phyloP scores from a whole-genome alignment of 495 filamentous ascomycete genomes.

The Hapsidospora chrysogenum region DNA sequence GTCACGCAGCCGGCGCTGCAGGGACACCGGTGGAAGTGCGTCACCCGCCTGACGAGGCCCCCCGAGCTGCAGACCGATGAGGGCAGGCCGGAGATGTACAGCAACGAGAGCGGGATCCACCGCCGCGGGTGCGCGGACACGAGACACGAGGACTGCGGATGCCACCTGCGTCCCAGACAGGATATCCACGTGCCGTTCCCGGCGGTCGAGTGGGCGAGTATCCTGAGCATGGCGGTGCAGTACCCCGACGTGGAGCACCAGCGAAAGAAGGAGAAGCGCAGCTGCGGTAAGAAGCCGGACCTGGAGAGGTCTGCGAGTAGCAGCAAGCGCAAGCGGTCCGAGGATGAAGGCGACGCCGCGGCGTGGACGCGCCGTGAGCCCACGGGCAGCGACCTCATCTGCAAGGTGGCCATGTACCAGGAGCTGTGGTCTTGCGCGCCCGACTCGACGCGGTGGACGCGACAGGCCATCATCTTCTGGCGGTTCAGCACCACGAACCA shows the following conservation, averaged over 20 bases:
- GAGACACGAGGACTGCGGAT: constrained; percentile 3
- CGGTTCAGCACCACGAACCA: constrained; percentile 17
- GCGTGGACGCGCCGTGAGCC: constrained; percentile 7
- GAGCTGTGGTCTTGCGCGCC: constrained; percentile 29
- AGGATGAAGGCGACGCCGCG: constrained; percentile 2
- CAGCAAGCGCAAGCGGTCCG: neutral
- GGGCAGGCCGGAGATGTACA: constrained; percentile 13
- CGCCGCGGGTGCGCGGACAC: constrained; percentile 11
- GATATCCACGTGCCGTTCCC: constrained; percentile 5
- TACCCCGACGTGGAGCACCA: constrained; percentile 4
- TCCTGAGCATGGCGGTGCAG: constrained; percentile 4
- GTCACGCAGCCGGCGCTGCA: constrained; percentile 25
- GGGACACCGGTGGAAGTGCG: constrained; percentile 29
- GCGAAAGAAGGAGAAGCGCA: constrained; percentile 13
- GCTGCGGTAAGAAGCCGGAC: constrained; percentile 1
- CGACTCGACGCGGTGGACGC: constrained; percentile 15
- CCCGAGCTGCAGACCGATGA: constrained; percentile 25
- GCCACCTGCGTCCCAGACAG: neutral
- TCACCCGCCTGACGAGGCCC: constrained; percentile 30
- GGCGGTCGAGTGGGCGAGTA: constrained; percentile 4
- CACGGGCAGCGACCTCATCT: constrained; percentile 27
- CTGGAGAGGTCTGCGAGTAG: neutral
- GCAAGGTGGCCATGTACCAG: constrained; percentile 31
- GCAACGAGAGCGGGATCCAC: constrained; percentile 15
- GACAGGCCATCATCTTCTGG: constrained; percentile 28